phyloP scores from a whole-genome alignment of 2,329 filamentous ascomycete species.

The Malbranchea cinnamomea region DNA sequence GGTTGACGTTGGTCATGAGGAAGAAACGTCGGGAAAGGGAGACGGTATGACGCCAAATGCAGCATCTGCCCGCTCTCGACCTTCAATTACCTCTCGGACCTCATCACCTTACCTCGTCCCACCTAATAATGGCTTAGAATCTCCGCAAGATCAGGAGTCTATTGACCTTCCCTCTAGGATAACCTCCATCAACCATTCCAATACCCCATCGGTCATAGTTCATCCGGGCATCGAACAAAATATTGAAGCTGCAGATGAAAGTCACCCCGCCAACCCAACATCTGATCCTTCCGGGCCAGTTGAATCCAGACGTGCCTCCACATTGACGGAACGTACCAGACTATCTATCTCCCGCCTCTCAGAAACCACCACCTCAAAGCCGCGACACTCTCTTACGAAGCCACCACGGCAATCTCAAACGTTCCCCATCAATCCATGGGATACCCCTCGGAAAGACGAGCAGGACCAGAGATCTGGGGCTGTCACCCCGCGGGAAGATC shows the following conservation, averaged over 20 bases:
- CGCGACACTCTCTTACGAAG: constrained; percentile 11
- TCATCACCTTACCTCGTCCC: constrained; percentile 2
- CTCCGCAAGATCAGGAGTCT: constrained; percentile 4
- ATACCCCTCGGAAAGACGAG: constrained; percentile 30
- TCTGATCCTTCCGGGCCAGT: constrained; percentile 13
- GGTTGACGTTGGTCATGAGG: no score
- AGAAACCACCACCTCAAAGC: constrained; percentile 10
- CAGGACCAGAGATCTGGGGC: constrained; percentile 16
- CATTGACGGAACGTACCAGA: constrained; percentile 64
- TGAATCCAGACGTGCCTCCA: no score
- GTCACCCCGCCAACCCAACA: constrained; percentile 10
- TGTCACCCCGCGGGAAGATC: constrained; percentile 47
- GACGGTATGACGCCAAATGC: no score
- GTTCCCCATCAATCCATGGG: constrained; percentile 42
- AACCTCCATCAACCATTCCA: not conserved
- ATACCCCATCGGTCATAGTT: constrained; percentile 3
- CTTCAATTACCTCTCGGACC: no score
- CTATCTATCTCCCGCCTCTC: constrained; percentile 59
- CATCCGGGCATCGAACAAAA: constrained; percentile 1
- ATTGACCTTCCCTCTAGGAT: no score
- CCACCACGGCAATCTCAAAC: constrained; percentile 22
- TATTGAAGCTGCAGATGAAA: constrained; percentile 12
- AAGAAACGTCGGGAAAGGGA: no score
- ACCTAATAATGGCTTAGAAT: constrained; percentile 1
- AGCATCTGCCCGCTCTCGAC: no score